Conservation (phyloP, 169 alveolate species). For the Eimeria acervulina region DNA sequence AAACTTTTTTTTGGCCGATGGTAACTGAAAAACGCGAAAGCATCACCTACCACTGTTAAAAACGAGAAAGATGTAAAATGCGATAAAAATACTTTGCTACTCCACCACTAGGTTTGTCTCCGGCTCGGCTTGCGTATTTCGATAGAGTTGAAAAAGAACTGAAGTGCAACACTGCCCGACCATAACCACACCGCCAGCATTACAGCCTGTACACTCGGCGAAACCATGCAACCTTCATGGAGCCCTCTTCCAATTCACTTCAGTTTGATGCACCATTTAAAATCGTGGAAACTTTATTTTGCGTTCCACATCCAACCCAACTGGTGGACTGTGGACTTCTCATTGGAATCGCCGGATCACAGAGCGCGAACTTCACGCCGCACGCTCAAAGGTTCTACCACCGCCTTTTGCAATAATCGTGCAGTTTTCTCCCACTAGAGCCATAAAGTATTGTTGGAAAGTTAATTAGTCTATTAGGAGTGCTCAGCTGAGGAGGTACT, state of each 20-base stretch:
- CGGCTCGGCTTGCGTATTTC: not conserved
- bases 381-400: not conserved
- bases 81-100: not conserved
- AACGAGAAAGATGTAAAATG: not conserved
- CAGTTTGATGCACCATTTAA: not conserved
- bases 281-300: not conserved
- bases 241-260: not conserved
- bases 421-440: not conserved
- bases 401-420: not conserved
- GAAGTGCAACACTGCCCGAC: not conserved
- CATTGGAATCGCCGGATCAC: not conserved
- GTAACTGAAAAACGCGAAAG: not conserved
- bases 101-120: not conserved
- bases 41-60: not conserved
- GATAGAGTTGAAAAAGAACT: not conserved
- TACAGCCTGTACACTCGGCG: conserved; percentile 34
- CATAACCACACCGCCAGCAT: not conserved
- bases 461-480: not conserved
- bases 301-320: not conserved
- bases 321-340: not conserved
- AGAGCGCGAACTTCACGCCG: not conserved
- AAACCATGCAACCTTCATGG: not conserved
- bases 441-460: not conserved
- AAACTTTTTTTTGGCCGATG: not conserved
- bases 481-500: not conserved